A percentile compares a stretch with the other conserved stretches of the same genome.
phyloP scores from a whole-genome alignment of 352 stramenopile genomes.

The Phytophthora cajani region DNA sequence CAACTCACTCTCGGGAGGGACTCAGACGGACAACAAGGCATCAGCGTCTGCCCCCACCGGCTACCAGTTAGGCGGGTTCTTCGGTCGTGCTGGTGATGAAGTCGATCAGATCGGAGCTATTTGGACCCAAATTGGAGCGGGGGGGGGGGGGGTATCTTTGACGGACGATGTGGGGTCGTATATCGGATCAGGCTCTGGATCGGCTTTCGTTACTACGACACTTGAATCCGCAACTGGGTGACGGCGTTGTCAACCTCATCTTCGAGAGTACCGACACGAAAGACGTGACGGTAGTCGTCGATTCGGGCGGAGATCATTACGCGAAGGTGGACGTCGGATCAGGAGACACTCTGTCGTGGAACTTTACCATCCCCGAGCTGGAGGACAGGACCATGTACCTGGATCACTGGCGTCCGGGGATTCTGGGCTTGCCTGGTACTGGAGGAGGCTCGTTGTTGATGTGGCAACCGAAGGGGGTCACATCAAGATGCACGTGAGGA shows the following conservation, averaged over 20 bases:
- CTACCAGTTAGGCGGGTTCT: conserved; percentile 60
- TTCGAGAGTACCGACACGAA: conserved; percentile 28
- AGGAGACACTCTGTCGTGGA: conserved; percentile 24
- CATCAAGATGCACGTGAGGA: conserved; percentile 45
- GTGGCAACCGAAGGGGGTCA: conserved; percentile 44
- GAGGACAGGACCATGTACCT: conserved; percentile 30
- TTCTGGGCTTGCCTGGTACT: conserved; percentile 22
- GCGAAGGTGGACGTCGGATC: conserved; percentile 22
- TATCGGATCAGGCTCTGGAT: conserved; percentile 16
- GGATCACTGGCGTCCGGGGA: conserved; percentile 21
- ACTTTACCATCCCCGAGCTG: conserved; percentile 24
- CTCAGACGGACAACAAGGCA: conserved; percentile 40
- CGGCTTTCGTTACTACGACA: conserved; percentile 18
- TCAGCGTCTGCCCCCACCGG: conserved; percentile 43
- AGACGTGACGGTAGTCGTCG: conserved; percentile 28
- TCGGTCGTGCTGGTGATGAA: conserved; percentile 43
- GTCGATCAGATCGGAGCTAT: conserved; percentile 49
- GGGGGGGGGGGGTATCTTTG: conserved; percentile 11
- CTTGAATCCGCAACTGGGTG: conserved; percentile 29
- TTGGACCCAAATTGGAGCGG: conserved; percentile 22
- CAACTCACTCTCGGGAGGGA: conserved; percentile 37
- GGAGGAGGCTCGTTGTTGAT: conserved; percentile 25
- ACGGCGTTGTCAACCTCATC: conserved; percentile 34
- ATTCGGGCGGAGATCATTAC: conserved; percentile 28
- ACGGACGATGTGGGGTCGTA: conserved; percentile 17